Conservation (phyloP, 768 basidiomycete species). For the Kwoniella newhampshirensis region DNA sequence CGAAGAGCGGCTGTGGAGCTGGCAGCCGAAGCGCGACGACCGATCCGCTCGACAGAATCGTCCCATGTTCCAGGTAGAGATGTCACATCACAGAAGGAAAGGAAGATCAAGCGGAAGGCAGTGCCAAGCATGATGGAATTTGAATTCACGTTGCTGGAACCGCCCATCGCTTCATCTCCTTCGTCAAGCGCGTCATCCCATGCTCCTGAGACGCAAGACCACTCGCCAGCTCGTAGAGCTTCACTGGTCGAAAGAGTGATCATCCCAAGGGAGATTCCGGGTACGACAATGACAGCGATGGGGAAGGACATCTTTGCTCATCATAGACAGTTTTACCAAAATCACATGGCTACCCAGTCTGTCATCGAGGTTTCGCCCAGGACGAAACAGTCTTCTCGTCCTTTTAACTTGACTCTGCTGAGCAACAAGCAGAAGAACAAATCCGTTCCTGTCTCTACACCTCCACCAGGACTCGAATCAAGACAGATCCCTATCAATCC, state of each 20-base stretch:
- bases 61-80: neutral
- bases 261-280: slow-evolving; percentile 13
- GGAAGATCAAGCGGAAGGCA: slow-evolving; percentile 34
- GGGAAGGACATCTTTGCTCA: slow-evolving; percentile 11
- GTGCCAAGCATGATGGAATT: slow-evolving; percentile 26
- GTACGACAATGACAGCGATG: slow-evolving; percentile 4
- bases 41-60: slow-evolving; percentile 1
- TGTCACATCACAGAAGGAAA: slow-evolving; percentile 11
- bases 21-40: slow-evolving; percentile 18
- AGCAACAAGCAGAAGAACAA: no score
- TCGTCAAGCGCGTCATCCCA: neutral
- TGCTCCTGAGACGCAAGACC: neutral
- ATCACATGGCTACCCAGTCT: slow-evolving; percentile 17
- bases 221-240: slow-evolving; percentile 1
- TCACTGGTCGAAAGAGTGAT: slow-evolving; percentile 4
- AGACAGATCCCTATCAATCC: neutral
- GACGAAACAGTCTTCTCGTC: no score
- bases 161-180: neutral
- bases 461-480: no score
- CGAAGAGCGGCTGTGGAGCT: slow-evolving; percentile 21
- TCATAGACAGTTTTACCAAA: slow-evolving; percentile 18
- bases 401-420: no score
- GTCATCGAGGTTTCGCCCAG: slow-evolving; percentile 18
- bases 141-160: slow-evolving; percentile 4
- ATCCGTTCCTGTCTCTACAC: no score